These are phyloP conservation scores for Rubia balearica DNA, from an alignment of 305 asterid genomes.

Conservation along the genomic window DNA sequence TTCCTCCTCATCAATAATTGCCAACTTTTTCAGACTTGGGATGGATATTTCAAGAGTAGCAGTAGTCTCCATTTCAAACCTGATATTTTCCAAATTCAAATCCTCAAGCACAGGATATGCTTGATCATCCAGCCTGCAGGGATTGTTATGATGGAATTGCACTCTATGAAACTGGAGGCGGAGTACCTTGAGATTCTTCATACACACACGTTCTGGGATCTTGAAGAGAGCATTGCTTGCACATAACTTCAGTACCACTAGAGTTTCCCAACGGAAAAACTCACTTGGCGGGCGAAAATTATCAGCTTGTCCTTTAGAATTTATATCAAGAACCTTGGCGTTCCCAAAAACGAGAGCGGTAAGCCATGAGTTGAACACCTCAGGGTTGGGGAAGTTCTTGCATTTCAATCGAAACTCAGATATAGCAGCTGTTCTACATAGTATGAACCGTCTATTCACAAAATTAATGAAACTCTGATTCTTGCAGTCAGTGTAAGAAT, in stretches of 20 bases:
- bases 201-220: background rate
- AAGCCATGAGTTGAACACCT: background rate
- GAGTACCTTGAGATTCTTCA: background rate
- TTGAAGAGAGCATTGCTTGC: background rate
- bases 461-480: background rate
- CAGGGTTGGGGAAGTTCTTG: background rate
- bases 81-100: background rate
- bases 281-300: background rate
- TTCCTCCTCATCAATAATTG: background rate
- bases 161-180: background rate
- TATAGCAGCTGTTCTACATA: background rate
- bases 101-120: background rate
- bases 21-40: background rate
- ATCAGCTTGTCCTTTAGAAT: background rate
- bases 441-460: background rate
- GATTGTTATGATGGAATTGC: background rate
- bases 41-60: background rate
- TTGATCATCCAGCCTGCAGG: background rate
- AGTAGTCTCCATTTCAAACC: background rate
- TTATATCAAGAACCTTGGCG: background rate
- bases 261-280: background rate
- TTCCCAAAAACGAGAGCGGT: background rate
- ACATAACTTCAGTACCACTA: background rate
- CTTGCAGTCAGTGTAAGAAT: background rate
- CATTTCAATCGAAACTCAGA: conserved; percentile 5